Evolutionary conservation across 202 grass and related monocot species (phyloP).

Genomic region (Sporobolus alterniflorus): DNA sequence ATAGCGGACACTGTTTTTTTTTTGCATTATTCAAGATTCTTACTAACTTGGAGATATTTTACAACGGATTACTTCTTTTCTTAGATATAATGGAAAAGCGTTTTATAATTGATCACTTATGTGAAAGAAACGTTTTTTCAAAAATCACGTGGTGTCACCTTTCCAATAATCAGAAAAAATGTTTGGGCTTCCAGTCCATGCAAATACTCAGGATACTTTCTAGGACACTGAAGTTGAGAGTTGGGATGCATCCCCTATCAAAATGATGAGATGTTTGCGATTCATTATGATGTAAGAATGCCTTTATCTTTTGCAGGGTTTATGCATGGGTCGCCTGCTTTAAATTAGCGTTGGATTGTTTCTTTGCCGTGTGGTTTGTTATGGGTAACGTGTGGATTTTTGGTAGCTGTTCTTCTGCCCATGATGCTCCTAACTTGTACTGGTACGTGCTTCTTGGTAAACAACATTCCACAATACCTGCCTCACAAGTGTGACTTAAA

Average conservation of each 20-base stretch:
- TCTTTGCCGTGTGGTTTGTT: slow-evolving; percentile 97
- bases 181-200: not conserved
- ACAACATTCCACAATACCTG: no score
- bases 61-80: not conserved
- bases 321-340: slow-evolving; percentile 67
- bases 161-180: not conserved
- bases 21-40: not conserved
- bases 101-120: not conserved
- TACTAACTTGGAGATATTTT: not conserved
- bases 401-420: slow-evolving; percentile 62
- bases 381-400: slow-evolving; percentile 98
- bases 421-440: slow-evolving; percentile 87
- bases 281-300: not conserved
- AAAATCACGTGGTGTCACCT: not conserved
- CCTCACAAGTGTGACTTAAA: not conserved
- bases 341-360: slow-evolving; percentile 87
- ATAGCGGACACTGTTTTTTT: not conserved
- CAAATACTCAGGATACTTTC: not conserved
- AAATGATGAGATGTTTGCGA: not conserved
- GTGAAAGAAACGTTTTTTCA: not conserved
- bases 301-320: slow-evolving; percentile 56
- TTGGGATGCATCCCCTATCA: slow-evolving; percentile 6
- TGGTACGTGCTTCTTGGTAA: slow-evolving; percentile 48
- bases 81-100: no score
- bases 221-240: not conserved